Conservation (phyloP, 2,329 filamentous ascomycete genomes). For the Ophioceras dolichostomum region DNA sequence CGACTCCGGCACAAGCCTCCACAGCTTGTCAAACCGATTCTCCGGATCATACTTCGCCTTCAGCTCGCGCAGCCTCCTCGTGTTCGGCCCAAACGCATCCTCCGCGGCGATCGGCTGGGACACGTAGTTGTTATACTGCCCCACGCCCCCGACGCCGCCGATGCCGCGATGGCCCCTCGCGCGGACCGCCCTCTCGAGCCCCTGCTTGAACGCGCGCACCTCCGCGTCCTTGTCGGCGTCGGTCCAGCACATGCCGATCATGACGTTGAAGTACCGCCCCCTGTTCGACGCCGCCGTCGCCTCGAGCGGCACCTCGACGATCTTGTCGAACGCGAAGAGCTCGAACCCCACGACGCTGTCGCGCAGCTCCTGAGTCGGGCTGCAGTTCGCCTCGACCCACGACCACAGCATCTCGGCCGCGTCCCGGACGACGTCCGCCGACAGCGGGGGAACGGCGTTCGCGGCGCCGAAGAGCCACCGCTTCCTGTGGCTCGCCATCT, state of each 20-base stretch:
- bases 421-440: neutral
- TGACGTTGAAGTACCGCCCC: conserved; percentile 2
- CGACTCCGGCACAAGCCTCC: neutral
- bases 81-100: conserved; percentile 1
- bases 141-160: neutral
- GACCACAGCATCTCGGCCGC: neutral
- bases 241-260: neutral
- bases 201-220: neutral
- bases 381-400: neutral
- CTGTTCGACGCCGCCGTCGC: neutral
- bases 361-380: neutral
- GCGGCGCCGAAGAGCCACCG: neutral
- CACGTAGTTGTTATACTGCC: neutral
- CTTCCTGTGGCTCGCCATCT: neutral
- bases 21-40: neutral
- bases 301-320: neutral
- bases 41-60: conserved; percentile 1
- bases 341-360: neutral
- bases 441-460: neutral
- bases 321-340: neutral
- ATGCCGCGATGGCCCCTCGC: neutral
- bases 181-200: neutral
- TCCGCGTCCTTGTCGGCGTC: neutral
- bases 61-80: neutral
- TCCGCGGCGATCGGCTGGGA: neutral